phyloP scores from a whole-genome alignment of 306 rosid species.

The Boehmeria nivea region DNA sequence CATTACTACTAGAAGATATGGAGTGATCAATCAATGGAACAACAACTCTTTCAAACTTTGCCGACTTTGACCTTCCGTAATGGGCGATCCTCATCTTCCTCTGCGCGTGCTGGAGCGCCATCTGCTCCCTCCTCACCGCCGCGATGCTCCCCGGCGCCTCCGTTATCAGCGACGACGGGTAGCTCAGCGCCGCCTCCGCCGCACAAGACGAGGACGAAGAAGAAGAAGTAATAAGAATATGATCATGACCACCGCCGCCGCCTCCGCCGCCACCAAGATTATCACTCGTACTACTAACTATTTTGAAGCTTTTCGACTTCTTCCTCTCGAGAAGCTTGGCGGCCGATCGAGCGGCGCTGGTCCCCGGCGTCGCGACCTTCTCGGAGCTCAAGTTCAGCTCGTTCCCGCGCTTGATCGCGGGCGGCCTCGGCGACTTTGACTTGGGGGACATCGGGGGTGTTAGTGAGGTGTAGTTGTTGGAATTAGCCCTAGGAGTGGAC shows the following conservation, averaged over 20 bases:
- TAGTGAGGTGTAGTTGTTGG: constrained; percentile 15
- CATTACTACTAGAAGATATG: constrained; percentile 22
- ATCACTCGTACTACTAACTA: constrained; percentile 8
- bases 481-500: background rate
- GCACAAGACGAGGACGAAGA: background rate
- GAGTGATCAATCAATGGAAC: constrained; percentile 35
- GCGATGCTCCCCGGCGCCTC: constrained; percentile 86
- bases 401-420: constrained; percentile 62
- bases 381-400: constrained; percentile 63
- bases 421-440: constrained; percentile 73
- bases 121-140: constrained; percentile 71
- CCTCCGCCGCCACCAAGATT: constrained; percentile 17
- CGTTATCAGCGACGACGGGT: constrained; percentile 72
- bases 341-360: constrained; percentile 13
- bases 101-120: constrained; percentile 57
- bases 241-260: constrained; percentile 3
- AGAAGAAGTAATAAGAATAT: constrained; percentile 15
- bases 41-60: constrained; percentile 59
- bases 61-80: constrained; percentile 97
- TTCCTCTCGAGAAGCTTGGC: constrained; percentile 67
- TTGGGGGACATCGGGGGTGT: constrained; percentile 69
- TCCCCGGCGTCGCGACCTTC: constrained; percentile 49
- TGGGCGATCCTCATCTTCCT: constrained; percentile 89
- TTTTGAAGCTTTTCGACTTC: constrained; percentile 83
- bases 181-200: constrained; percentile 57